Evolutionary conservation across 805 yeast genomes (phyloP).

Genomic region (Ogataea paradorogensis): DNA sequence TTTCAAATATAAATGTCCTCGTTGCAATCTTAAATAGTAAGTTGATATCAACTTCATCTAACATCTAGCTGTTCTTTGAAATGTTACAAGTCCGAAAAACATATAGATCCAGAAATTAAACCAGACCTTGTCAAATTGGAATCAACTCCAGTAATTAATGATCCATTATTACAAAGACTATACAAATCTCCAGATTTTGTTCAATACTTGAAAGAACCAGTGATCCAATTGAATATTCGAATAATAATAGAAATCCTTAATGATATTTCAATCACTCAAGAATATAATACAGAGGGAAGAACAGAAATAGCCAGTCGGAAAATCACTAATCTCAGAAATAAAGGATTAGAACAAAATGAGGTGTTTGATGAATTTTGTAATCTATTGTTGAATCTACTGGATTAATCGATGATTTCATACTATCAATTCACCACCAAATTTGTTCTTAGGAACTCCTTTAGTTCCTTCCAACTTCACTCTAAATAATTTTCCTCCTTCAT

Average conservation of each 20-base stretch:
- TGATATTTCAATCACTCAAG: constrained; percentile 48
- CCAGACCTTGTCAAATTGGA: neutral
- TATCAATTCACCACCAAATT: constrained; percentile 24
- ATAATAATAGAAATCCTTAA: constrained; percentile 45
- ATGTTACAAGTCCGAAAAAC: constrained; percentile 54
- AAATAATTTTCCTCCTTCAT: constrained; percentile 61
- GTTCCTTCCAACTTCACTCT: constrained; percentile 39
- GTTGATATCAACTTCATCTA: constrained; percentile 15
- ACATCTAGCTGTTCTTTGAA: constrained; percentile 48
- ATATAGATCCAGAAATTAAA: constrained; percentile 27
- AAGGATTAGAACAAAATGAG: constrained; percentile 66
- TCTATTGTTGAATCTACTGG: constrained; percentile 31
- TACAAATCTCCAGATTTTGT: constrained; percentile 43
- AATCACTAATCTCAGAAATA: constrained; percentile 54
- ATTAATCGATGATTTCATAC: constrained; percentile 17
- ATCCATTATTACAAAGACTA: constrained; percentile 29
- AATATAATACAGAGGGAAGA: constrained; percentile 51
- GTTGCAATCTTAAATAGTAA: constrained; percentile 40
- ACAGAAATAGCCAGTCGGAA: constrained; percentile 58
- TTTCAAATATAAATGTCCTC: constrained; percentile 48
- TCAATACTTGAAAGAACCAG: constrained; percentile 46
- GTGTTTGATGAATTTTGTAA: constrained; percentile 68
- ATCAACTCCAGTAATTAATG: constrained; percentile 11
- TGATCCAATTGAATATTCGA: constrained; percentile 55
- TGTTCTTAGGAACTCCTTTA: constrained; percentile 34